Evolutionary conservation across 2,329 filamentous ascomycete genomes (phyloP), one percentile per base, ranked within the genome.

Genomic region (Verruconis gallopava): DNA sequence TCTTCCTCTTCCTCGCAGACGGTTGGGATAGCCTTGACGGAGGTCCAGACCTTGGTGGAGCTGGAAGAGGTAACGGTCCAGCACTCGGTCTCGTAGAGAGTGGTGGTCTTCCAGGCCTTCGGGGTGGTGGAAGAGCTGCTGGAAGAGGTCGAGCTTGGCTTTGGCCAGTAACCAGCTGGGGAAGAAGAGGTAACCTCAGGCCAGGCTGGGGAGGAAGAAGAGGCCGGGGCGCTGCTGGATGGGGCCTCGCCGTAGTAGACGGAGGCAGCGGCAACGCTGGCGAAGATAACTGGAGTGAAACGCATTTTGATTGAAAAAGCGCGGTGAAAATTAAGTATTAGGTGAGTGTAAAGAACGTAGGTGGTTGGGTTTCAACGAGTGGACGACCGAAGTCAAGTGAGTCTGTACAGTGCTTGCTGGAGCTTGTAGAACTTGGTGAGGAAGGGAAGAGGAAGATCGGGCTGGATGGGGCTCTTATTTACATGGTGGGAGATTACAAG

Each of bases 351-450:
- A 60, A 46, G 58, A 61, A 50, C 53, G 57, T 59, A 58, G 56
- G 56, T 58, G 55, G 51, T 38, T 44, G 37, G n/a, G 53, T 52
- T 46, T 52, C 53, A 59, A 59, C 55, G 58, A 61, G 51, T 60
- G 58, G 58, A 61, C 58, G 57, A 60, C 57, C 57, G 55, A 55
- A 57, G 58, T 58, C 57, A 58, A 55, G 49, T n/a, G n/a, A 17
- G 22, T 21, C 32, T 50, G 53, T 40, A n/a, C 35, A 43, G 37
- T 38, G 30, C 58, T 52, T 57, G 54, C 21, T n/a, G 21, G 51
- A 53, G 53, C 55, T 58, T 53, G 55, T 57, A 55, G 51, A 15
- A 44, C 50, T 49, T 55, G 53, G 56, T 57, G 55, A 51, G 46
- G 51, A 52, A 47, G 46, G 37, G 51, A 51, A 46, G 28, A 40